Evolutionary conservation across 2,329 filamentous ascomycete genomes (phyloP).

Genomic region (Fusarium falciforme): DNA sequence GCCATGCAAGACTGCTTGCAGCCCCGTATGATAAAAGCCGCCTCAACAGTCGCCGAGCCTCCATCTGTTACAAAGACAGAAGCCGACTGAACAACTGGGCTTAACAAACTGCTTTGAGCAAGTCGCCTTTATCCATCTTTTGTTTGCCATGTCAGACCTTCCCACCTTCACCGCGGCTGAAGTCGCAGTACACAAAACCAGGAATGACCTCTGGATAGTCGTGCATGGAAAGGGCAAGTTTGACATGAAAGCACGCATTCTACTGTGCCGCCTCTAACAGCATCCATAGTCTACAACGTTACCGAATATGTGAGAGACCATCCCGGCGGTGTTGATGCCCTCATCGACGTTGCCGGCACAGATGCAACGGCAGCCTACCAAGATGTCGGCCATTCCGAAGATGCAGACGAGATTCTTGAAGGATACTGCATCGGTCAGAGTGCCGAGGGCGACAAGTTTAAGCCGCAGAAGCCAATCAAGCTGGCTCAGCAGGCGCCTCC

Average conservation of each 20-base stretch:
- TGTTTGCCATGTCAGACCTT: constrained; percentile 14
- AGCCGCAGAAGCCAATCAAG: constrained; percentile 28
- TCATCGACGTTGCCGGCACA: constrained; percentile 81
- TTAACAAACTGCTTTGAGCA: background rate
- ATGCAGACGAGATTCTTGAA: constrained; percentile 57
- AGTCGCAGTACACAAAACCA: constrained; percentile 61
- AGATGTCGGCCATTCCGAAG: constrained; percentile 84
- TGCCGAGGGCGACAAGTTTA: constrained; percentile 36
- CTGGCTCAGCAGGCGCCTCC: background rate
- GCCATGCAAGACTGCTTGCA: background rate
- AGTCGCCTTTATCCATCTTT: background rate
- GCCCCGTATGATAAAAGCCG: background rate
- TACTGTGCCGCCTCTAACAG: background rate
- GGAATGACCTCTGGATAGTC: constrained; percentile 63
- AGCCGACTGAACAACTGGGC: background rate
- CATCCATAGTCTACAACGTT: constrained; percentile 65
- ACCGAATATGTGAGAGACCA: constrained; percentile 69
- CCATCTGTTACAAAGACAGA: background rate
- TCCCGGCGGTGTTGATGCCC: constrained; percentile 80
- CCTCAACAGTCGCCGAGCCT: background rate
- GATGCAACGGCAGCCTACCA: constrained; percentile 85
- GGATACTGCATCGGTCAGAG: constrained; percentile 50
- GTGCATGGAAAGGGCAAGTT: constrained; percentile 67
- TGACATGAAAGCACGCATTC: background rate
- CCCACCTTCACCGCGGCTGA: constrained; percentile 49